Conservation (phyloP, 2,329 filamentous ascomycete genomes). For the Penicillium oxalicum region DNA sequence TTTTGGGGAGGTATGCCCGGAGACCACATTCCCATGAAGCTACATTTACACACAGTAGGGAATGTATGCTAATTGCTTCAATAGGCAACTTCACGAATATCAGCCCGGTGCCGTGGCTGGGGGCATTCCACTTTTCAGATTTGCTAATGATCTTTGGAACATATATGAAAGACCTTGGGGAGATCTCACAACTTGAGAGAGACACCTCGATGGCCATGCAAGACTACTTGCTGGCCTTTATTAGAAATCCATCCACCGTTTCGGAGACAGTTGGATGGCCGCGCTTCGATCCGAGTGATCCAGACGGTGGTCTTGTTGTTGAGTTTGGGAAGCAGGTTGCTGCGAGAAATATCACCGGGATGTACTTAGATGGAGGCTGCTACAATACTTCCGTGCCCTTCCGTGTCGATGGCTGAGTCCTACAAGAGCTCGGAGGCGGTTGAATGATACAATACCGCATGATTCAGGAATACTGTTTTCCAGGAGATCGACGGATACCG, state of each 20-base stretch:
- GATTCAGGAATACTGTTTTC: too few relatives aligned
- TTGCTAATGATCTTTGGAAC: constrained; percentile 21
- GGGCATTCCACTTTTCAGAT: constrained; percentile 38
- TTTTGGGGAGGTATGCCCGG: constrained; percentile 29
- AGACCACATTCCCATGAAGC: neutral
- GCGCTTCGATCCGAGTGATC: constrained; percentile 18
- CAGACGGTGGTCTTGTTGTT: constrained; percentile 1
- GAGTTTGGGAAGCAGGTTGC: constrained; percentile 7
- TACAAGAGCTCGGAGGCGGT: neutral
- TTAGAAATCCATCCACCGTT: constrained; percentile 11
- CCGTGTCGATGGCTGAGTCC: neutral
- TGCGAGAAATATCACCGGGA: constrained; percentile 1
- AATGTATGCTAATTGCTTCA: neutral
- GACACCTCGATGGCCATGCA: constrained; percentile 19
- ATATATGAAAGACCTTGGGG: constrained; percentile 10
- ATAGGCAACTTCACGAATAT: constrained; percentile 38
- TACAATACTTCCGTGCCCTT: constrained; percentile 4
- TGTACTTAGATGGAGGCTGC: constrained; percentile 6
- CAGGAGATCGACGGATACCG: too few relatives aligned
- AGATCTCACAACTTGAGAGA: constrained; percentile 13
- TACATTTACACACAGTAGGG: too few relatives aligned
- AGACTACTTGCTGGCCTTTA: constrained; percentile 21
- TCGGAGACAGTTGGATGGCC: constrained; percentile 10
- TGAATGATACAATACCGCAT: too few relatives aligned
- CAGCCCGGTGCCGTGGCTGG: constrained; percentile 36